Evolutionary conservation across 176 grass and related monocot species (phyloP).

Genomic region (Puccinellia tenuiflora): DNA sequence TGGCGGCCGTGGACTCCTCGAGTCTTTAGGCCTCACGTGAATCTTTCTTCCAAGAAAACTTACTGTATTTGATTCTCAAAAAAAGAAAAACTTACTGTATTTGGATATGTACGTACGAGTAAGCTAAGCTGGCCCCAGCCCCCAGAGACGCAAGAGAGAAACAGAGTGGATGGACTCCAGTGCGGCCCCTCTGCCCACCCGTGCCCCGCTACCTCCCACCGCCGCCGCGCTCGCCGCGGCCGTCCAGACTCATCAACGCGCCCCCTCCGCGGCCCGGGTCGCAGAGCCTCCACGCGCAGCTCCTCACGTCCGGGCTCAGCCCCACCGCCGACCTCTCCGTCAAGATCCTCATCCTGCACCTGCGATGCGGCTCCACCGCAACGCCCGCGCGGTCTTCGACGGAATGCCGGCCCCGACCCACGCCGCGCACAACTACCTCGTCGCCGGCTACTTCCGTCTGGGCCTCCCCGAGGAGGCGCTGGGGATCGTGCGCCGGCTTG

Average conservation of each 20-base stretch:
- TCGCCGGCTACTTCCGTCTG: constrained; percentile 59
- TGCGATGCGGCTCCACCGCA: constrained; percentile 58
- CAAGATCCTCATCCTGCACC: constrained; percentile 64
- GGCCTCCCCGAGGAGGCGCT: constrained; percentile 47
- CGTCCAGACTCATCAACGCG: constrained; percentile 52
- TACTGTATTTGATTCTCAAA: too few species aligned
- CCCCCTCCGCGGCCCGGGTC: constrained; percentile 28
- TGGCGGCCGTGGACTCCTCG: background rate
- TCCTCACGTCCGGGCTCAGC: constrained; percentile 41
- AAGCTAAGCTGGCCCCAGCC: background rate
- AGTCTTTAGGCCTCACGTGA: background rate
- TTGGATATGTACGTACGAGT: too few species aligned
- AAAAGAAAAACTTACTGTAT: too few species aligned
- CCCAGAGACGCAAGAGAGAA: background rate
- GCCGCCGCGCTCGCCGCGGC: constrained; percentile 29
- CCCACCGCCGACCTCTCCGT: constrained; percentile 40
- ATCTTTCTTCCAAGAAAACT: background rate
- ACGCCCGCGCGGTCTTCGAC: constrained; percentile 71
- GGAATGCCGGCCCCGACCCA: constrained; percentile 40
- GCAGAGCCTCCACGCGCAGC: constrained; percentile 58
- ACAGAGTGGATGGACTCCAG: background rate
- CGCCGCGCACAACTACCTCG: constrained; percentile 63
- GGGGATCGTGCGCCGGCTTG: constrained; percentile 43
- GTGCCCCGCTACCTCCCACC: constrained; percentile 28
- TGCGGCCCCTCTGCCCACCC: background rate